Evolutionary conservation across 768 basidiomycete species (phyloP), one percentile per base, ranked within the genome.

Genomic region (Albatrellus ellisii): DNA sequence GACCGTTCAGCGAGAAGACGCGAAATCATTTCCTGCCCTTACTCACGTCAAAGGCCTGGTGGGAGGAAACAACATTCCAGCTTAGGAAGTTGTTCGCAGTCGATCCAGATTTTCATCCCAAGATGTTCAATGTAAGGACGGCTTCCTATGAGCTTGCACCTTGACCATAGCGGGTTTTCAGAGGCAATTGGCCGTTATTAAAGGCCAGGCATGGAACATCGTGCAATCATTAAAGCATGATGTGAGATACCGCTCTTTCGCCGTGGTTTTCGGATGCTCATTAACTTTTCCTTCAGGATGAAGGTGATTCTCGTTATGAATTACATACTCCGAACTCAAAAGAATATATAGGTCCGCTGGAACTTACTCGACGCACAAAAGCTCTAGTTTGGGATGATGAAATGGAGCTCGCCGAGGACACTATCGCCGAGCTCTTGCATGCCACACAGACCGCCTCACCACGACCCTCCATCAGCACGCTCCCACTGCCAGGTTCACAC

Each of bases 121-220:
- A 86, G 62, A 89, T 89, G 87, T 88, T 88, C 62, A 69, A 70
- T 43, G 84, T 81, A 53, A 58, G 71, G 58, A 10, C 34, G 35
- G 21, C 39, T 36, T 17, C 12, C 4, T 17, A 9, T 26, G 5
- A 20, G 26, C 26, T 20, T 21, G 12, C 42, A 45, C 27, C 39
- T 43, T 36, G 34, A 21, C 40, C 28, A 24, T n/a, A n/a, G n/a
- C 22, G n/a, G 21, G 25, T 36, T 21, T 43, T 32, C 54, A 85
- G 81, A 69, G 81, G 46, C 90, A 94, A 69, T 61, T 92, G 43
- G 80, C 87, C n/a, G 87, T 94, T 4, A 80, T 94, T 45, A 92
- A 92, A 62, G 89, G 87, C 10, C 89, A 92, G 56, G 89, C 84
- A 31, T 88, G 80, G 74, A 90, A 91, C 52, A 81, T 92, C 27